Evolutionary conservation across 202 grass and related monocot genomes (phyloP), one percentile per base, ranked within the genome.

Genomic region (Eragrostis tef): DNA sequence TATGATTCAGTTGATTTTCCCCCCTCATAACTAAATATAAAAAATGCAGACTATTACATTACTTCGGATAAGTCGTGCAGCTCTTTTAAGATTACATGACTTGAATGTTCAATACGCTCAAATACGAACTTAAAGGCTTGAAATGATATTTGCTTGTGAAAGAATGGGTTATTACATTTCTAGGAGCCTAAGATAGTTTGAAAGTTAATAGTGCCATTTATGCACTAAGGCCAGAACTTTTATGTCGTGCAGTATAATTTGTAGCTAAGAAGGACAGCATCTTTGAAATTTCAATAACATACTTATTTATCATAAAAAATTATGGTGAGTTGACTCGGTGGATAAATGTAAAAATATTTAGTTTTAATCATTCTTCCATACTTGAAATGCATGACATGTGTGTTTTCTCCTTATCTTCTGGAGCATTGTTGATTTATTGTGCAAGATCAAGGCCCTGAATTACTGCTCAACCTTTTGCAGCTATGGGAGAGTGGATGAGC

Each of bases 401-500:
- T 75, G 6, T 81, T 65, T 65, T 74, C 24, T 56, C 24, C 45
- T 29, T 74, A 34, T 64, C 10, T 79, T 60, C 47, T 5, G 14
- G 1, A 73, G 34, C 36, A 47, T 57, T 67, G 13, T 14, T 75
- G 42, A 34, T 62, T 69, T 22, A 81, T 61, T 61, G 21, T 31
- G 25, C 13, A 43, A 57, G 42, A 13, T 20, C 44, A 51, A 49
- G 51, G 19, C 15, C 27, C 64, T 59, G 2, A 72, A 17, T 51
- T 39, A 60, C 48, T 53, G 24, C 53, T 79, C 72, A 7, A 73
- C 74, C 47, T 86, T 70, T 78, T 91, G 81, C 81, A 98, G 95
- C 78, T 94, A 93, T 77, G 95, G 95, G 49, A 94, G 92, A 85
- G 85, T 93, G 36, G 90, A 98, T 57, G 95, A 98, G 54, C 88